Percentiles rank a stretch among this genome's conserved stretches.
phyloP scores from a whole-genome alignment of 768 basidiomycete genomes.

The Porpolomopsis calyptriformis region DNA sequence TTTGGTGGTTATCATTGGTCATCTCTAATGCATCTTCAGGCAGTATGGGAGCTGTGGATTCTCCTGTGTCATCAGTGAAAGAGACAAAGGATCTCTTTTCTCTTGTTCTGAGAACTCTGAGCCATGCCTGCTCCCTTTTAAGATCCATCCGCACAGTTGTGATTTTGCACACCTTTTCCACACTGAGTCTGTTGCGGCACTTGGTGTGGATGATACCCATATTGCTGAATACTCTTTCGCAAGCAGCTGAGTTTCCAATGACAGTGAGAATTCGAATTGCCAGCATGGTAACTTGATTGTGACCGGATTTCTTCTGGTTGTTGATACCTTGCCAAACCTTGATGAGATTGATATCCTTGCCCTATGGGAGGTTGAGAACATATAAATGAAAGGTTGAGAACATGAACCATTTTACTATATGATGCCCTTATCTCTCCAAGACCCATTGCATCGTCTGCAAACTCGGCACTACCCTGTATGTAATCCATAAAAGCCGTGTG shows the following conservation, averaged over 20 bases:
- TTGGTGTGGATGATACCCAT: conserved; percentile 20
- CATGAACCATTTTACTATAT: too few species aligned
- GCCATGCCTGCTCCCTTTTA: neutral
- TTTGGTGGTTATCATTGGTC: too few species aligned
- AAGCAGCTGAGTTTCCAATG: conserved; percentile 19
- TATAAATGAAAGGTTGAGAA: too few species aligned
- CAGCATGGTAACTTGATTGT: conserved; percentile 12
- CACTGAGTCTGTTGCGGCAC: conserved; percentile 12
- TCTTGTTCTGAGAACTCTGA: conserved; percentile 1
- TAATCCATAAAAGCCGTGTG: neutral
- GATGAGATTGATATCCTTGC: conserved; percentile 1
- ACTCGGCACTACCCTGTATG: neutral
- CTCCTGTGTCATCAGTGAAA: neutral
- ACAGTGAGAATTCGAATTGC: conserved; percentile 18
- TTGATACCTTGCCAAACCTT: neutral
- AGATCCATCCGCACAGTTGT: conserved; percentile 4
- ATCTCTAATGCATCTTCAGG: too few species aligned
- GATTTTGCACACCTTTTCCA: conserved; percentile 13
- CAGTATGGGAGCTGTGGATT: too few species aligned
- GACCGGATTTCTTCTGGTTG: neutral
- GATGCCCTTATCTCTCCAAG: too few species aligned
- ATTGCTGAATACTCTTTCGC: conserved; percentile 19
- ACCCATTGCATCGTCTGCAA: too few species aligned
- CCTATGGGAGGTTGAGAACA: too few species aligned
- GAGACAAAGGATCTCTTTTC: conserved; percentile 5